Evolutionary conservation across 352 stramenopile species (phyloP).

Genomic region (Plasmopara halstedii): DNA sequence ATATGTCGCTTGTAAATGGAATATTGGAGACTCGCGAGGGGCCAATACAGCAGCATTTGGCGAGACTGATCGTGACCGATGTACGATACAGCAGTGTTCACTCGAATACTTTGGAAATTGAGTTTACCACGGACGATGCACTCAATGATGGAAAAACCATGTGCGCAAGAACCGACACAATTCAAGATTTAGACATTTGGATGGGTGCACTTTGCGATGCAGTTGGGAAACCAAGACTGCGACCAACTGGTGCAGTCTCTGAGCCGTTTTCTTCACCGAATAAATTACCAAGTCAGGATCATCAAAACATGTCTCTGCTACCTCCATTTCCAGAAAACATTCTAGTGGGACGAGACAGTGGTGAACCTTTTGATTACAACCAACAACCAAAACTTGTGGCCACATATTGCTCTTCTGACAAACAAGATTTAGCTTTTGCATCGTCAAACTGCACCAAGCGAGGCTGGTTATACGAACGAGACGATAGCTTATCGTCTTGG

Average conservation of each 20-base stretch:
- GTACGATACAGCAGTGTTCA: constrained; percentile 35
- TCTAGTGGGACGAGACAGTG: constrained; percentile 2
- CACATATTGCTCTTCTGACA: constrained; percentile 3
- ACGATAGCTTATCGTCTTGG: constrained; percentile 36
- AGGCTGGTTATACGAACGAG: constrained; percentile 63
- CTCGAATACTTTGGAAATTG: constrained; percentile 31
- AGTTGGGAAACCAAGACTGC: constrained; percentile 22
- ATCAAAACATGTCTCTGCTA: constrained; percentile 12
- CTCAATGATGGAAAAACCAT: constrained; percentile 19
- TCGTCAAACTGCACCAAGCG: constrained; percentile 21
- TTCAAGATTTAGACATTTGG: constrained; percentile 44
- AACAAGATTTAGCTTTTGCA: neutral
- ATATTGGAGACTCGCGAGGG: constrained; percentile 59
- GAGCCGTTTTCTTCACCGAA: constrained; percentile 2
- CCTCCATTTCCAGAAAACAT: constrained; percentile 20
- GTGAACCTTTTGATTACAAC: constrained; percentile 5
- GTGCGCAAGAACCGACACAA: constrained; percentile 37
- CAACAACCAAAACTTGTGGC: constrained; percentile 6
- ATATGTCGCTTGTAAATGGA: constrained; percentile 47
- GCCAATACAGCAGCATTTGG: constrained; percentile 37
- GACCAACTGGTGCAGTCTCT: neutral
- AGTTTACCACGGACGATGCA: constrained; percentile 42
- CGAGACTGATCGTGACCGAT: constrained; percentile 40
- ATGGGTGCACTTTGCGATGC: constrained; percentile 39
- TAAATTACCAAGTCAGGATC: constrained; percentile 1